A percentile compares a stretch with the other conserved stretches of the same genome.
These are phyloP conservation scores for Halophytophthora polymorphica DNA, from an alignment of 352 stramenopile genomes.

Conservation along the genomic window DNA sequence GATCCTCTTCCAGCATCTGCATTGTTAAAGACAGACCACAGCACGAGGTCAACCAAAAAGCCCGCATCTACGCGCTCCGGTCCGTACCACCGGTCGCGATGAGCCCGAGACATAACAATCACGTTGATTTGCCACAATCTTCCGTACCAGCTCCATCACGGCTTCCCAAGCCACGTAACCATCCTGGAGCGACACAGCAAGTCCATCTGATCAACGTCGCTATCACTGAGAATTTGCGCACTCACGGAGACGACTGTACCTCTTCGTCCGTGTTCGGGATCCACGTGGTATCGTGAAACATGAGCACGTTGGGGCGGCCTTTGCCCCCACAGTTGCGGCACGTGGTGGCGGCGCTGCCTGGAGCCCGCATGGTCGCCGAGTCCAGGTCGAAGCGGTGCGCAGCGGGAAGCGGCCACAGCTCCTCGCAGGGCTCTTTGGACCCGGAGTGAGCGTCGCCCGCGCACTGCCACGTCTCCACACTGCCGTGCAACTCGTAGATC, in stretches of 20 bases:
- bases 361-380: slow-evolving; percentile 55
- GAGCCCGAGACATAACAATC: not conserved
- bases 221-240: too few species aligned
- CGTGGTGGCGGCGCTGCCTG: slow-evolving; percentile 26
- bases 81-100: too few species aligned
- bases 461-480: slow-evolving; percentile 76
- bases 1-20: slow-evolving; percentile 71
- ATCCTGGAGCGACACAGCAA: slow-evolving; percentile 23
- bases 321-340: slow-evolving; percentile 60
- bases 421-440: slow-evolving; percentile 34
- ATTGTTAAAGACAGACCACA: not conserved
- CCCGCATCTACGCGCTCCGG: too few species aligned
- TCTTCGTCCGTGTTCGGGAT: slow-evolving; percentile 66
- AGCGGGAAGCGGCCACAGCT: slow-evolving; percentile 50
- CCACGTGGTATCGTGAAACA: slow-evolving; percentile 90
- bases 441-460: slow-evolving; percentile 47
- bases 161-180: slow-evolving; percentile 77
- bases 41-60: not conserved
- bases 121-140: not conserved
- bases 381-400: slow-evolving; percentile 68
- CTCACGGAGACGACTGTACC: slow-evolving; percentile 39
- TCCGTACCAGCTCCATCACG: slow-evolving; percentile 60
- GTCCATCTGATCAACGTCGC: not conserved
- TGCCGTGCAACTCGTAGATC: slow-evolving; percentile 89
- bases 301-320: slow-evolving; percentile 86